Conservation (phyloP, 164 flowering plant genomes). For the Amborella trichopoda region DNA sequence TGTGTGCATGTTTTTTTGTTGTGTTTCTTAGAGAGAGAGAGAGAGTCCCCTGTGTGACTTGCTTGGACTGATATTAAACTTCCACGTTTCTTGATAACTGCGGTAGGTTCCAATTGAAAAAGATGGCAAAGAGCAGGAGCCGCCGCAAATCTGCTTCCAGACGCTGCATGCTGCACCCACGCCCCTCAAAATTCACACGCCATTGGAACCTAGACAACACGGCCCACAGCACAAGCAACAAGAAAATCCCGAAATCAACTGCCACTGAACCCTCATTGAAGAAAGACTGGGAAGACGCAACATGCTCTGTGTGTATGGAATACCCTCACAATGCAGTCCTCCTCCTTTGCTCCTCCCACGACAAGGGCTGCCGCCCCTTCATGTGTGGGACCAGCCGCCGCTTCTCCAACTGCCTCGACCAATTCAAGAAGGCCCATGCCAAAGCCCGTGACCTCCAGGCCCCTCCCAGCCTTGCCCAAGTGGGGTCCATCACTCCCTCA, state of each 20-base stretch:
- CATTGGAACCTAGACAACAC: constrained; percentile 10
- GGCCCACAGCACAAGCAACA: constrained; percentile 6
- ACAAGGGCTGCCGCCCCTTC: constrained; percentile 70
- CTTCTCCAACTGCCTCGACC: constrained; percentile 57
- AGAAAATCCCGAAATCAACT: too few relatives aligned
- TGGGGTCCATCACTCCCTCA: constrained; percentile 7
- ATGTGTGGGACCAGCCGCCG: constrained; percentile 70
- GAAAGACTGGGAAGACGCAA: constrained; percentile 59
- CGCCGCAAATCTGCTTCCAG: constrained; percentile 50
- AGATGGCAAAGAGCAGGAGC: constrained; percentile 66
- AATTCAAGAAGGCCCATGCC: constrained; percentile 29
- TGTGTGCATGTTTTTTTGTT: too few relatives aligned
- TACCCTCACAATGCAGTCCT: constrained; percentile 70
- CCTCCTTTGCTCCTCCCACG: constrained; percentile 61
- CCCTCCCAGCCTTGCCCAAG: neutral
- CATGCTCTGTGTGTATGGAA: constrained; percentile 68
- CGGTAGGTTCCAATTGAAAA: too few relatives aligned
- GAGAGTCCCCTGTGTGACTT: too few relatives aligned
- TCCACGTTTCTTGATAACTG: too few relatives aligned
- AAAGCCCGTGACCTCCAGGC: constrained; percentile 4
- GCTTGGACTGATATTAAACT: too few relatives aligned
- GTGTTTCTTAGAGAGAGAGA: too few relatives aligned
- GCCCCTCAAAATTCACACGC: constrained; percentile 28
- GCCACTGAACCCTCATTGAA: too few relatives aligned
- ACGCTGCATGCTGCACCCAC: constrained; percentile 36